A percentile compares a stretch with the other conserved stretches of the same genome.
phyloP scores from a whole-genome alignment of 2,329 filamentous ascomycete genomes.

The Verticillium albo-atrum region DNA sequence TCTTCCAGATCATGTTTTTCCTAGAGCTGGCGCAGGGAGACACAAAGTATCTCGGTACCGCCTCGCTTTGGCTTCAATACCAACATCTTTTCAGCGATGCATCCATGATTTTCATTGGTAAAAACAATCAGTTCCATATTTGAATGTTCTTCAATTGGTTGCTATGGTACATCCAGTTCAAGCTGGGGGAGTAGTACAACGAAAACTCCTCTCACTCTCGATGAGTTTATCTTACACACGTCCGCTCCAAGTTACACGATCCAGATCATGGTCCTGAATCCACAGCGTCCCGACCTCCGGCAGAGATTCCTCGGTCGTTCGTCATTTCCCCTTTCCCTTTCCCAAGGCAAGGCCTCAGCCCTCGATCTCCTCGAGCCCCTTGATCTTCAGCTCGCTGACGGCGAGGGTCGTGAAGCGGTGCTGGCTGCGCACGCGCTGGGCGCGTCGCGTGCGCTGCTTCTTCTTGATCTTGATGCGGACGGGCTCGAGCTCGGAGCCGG shows the following conservation, averaged over 20 bases:
- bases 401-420: constrained; percentile 82
- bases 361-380: constrained; percentile 35
- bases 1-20: not conserved
- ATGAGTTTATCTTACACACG: not conserved
- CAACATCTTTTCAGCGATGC: not conserved
- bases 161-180: not conserved
- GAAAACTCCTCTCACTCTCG: not conserved
- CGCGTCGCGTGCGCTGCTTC: constrained; percentile 70
- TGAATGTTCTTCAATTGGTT: not conserved
- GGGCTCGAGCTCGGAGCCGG: constrained; percentile 79
- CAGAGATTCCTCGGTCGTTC: not conserved
- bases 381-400: constrained; percentile 75
- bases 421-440: constrained; percentile 80
- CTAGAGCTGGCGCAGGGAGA: not conserved
- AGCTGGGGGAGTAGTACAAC: not conserved
- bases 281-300: not conserved
- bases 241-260: not conserved
- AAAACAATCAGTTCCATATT: not conserved
- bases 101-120: not conserved
- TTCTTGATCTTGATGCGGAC: constrained; percentile 75
- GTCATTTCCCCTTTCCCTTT: not conserved
- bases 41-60: not conserved
- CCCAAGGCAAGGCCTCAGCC: not conserved
- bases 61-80: not conserved
- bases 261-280: not conserved